phyloP scores from a whole-genome alignment of 192 early-diverging fungal genomes.

The Chytriomyces confervae region DNA sequence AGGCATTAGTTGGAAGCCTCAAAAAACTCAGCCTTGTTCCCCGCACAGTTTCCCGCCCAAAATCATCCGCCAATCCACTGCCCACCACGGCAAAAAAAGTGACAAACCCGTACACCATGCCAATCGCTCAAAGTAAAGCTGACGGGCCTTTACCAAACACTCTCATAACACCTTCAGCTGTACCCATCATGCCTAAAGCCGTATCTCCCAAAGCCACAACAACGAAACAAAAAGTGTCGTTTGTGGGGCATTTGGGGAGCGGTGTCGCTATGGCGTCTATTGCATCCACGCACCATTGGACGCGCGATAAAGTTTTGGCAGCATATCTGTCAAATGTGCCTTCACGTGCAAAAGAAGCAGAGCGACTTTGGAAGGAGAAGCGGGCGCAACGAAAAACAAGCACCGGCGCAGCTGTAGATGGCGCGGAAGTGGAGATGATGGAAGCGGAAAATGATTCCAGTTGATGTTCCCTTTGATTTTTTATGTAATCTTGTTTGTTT shows the following conservation, averaged over 20 bases:
- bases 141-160: neutral
- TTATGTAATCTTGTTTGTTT: too few species aligned
- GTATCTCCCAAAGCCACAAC: neutral
- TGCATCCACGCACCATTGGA: neutral
- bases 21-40: conserved; percentile 31
- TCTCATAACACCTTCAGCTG: neutral
- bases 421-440: neutral
- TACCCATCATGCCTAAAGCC: neutral
- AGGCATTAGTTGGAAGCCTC: conserved; percentile 8
- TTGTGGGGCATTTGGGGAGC: neutral
- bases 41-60: neutral
- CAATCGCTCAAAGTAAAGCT: neutral
- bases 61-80: neutral
- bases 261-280: neutral
- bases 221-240: neutral
- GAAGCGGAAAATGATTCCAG: too few species aligned
- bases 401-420: neutral
- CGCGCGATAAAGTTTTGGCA: conserved; percentile 20
- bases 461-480: too few species aligned
- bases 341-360: conserved; percentile 20
- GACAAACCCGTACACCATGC: neutral
- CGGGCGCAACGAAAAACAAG: neutral
- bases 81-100: neutral
- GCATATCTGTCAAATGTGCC: conserved; percentile 7
- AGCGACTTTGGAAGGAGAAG: conserved; percentile 26